A percentile compares a stretch with the other conserved stretches of the same genome.
These are phyloP conservation scores for Cornus suecica DNA, from an alignment of 148 eudicot genomes.

Conservation along the genomic window DNA sequence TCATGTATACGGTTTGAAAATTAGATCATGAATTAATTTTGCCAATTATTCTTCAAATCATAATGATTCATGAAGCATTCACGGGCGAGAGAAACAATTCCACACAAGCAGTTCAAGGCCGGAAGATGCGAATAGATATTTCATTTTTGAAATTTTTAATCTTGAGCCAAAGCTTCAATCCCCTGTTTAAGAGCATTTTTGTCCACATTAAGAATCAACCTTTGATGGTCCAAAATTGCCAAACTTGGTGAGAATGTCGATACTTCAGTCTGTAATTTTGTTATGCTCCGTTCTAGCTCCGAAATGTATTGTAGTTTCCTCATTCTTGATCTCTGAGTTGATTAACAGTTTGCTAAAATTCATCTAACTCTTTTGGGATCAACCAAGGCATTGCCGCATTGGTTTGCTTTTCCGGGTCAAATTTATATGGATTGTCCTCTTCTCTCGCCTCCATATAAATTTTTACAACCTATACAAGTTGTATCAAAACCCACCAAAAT, in stretches of 20 bases:
- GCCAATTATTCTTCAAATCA: no score
- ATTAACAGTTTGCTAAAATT: constrained; percentile 89
- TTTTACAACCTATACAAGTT: no score
- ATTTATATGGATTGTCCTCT: constrained; percentile 42
- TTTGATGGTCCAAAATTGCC: constrained; percentile 87
- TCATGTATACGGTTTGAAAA: no score
- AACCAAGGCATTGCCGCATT: constrained; percentile 26
- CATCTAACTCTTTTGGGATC: constrained; percentile 95
- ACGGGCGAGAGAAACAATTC: no score
- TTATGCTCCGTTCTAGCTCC: constrained; percentile 85
- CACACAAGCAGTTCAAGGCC: no score
- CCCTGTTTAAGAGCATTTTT: constrained; percentile 86
- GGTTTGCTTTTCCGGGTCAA: constrained; percentile 6
- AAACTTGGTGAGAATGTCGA: constrained; percentile 92
- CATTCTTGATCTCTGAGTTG: constrained; percentile 94
- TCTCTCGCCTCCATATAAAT: constrained; percentile 67
- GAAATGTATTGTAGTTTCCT: constrained; percentile 93
- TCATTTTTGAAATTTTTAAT: constrained; percentile 93
- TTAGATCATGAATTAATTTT: no score
- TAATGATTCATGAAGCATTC: no score
- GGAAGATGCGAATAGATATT: no score
- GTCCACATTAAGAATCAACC: constrained; percentile 81
- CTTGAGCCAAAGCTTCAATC: constrained; percentile 92
- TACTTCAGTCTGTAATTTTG: constrained; percentile 89
- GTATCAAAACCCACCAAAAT: no score